These are phyloP conservation scores for Pulveroboletus sp. DNA, from an alignment of 768 basidiomycete species.

Conservation along the genomic window DNA sequence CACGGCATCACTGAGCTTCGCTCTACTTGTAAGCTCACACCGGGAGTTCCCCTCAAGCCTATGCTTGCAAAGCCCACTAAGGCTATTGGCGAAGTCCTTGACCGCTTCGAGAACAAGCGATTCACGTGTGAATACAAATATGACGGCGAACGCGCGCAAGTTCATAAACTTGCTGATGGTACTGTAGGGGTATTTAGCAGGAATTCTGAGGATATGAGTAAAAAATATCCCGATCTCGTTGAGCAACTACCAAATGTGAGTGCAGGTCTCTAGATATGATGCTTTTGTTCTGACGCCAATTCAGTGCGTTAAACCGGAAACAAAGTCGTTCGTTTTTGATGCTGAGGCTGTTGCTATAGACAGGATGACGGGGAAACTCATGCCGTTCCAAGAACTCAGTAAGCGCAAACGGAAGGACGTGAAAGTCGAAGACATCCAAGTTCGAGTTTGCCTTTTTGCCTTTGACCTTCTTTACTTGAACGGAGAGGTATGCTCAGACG, in stretches of 20 bases:
- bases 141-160: slow-evolving; percentile 96
- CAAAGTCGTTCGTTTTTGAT: slow-evolving; percentile 91
- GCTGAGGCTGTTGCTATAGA: slow-evolving; percentile 97
- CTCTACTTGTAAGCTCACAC: slow-evolving; percentile 83
- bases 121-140: slow-evolving; percentile 99
- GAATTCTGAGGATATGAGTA: slow-evolving; percentile 99
- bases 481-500: slow-evolving; percentile 63
- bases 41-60: slow-evolving; percentile 94
- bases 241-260: slow-evolving; percentile 83
- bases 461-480: slow-evolving; percentile 97
- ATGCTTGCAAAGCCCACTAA: slow-evolving; percentile 99
- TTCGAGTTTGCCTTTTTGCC: slow-evolving; percentile 92
- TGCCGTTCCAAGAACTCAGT: slow-evolving; percentile 98
- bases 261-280: not conserved
- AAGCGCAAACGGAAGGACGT: slow-evolving; percentile 96
- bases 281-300: slow-evolving; percentile 1
- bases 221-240: slow-evolving; percentile 98
- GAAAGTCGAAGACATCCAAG: slow-evolving; percentile 95
- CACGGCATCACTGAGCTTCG: slow-evolving; percentile 67
- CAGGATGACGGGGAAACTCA: slow-evolving; percentile 71
- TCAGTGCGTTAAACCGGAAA: slow-evolving; percentile 81
- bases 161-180: slow-evolving; percentile 81
- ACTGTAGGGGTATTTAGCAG: slow-evolving; percentile 89
- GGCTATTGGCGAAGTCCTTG: slow-evolving; percentile 95
- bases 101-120: slow-evolving; percentile 89